These are phyloP conservation scores for Huntiella moniliformis DNA, from an alignment of 2,329 filamentous ascomycete genomes.

Conservation along the genomic window DNA sequence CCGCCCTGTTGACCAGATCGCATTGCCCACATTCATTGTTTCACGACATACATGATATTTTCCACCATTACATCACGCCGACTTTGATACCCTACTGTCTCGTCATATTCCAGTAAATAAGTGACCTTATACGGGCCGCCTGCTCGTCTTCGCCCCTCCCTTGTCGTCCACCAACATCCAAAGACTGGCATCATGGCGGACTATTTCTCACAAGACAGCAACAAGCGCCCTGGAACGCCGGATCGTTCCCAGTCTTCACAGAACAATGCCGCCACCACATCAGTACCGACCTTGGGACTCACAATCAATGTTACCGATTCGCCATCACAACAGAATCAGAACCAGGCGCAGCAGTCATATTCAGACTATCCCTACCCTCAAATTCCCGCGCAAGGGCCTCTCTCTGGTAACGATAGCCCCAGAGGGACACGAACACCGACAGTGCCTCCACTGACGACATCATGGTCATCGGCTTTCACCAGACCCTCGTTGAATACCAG, in stretches of 20 bases:
- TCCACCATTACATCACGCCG: not conserved
- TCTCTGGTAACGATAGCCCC: slow-evolving; percentile 4
- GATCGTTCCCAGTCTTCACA: slow-evolving; percentile 6
- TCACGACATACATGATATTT: not conserved
- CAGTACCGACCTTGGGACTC: slow-evolving; percentile 1
- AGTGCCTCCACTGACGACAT: slow-evolving; percentile 15
- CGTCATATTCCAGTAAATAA: too few species aligned
- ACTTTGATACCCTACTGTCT: too few species aligned
- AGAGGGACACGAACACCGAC: slow-evolving; percentile 23
- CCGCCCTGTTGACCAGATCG: not conserved
- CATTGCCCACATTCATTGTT: not conserved
- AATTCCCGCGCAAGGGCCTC: not conserved
- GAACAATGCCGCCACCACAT: not conserved
- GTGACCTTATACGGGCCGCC: too few species aligned
- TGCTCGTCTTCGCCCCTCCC: not conserved
- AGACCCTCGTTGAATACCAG: not conserved
- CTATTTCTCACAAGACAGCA: not conserved
- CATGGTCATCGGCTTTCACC: slow-evolving; percentile 1
- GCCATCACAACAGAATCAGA: slow-evolving; percentile 3
- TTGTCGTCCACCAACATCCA: not conserved
- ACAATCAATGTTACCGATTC: slow-evolving; percentile 5
- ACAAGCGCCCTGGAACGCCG: slow-evolving; percentile 8
- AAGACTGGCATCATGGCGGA: slow-evolving; percentile 3
- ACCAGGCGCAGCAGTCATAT: slow-evolving; percentile 1
- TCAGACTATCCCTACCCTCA: slow-evolving; percentile 11